Conservation (phyloP, 2,329 filamentous ascomycete genomes). For the Phaeosphaeria sp. region DNA sequence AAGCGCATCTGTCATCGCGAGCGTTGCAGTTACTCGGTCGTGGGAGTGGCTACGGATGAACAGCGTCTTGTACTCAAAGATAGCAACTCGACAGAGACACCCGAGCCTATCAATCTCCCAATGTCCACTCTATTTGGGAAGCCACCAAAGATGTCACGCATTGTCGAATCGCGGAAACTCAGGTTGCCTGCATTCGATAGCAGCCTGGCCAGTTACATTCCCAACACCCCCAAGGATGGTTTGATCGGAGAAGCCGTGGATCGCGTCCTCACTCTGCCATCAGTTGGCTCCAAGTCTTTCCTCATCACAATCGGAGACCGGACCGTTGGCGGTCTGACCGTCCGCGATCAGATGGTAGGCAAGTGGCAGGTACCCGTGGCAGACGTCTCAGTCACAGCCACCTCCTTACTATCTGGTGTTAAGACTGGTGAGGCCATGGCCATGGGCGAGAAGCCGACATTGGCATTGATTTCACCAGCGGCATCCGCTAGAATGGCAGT, state of each 20-base stretch:
- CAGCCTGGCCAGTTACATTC: constrained; percentile 71
- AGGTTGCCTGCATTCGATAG: constrained; percentile 76
- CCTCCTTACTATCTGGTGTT: constrained; percentile 74
- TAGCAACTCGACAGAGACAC: constrained; percentile 74
- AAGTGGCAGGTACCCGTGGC: constrained; percentile 95
- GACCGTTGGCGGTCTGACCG: constrained; percentile 86
- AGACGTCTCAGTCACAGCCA: constrained; percentile 91
- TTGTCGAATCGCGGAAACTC: constrained; percentile 73
- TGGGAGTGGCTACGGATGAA: constrained; percentile 77
- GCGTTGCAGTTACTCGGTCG: constrained; percentile 89
- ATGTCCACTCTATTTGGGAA: constrained; percentile 90
- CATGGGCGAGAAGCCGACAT: constrained; percentile 89
- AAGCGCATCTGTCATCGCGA: constrained; percentile 77
- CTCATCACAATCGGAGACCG: constrained; percentile 96
- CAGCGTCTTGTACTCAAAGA: constrained; percentile 82
- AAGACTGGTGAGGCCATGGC: constrained; percentile 94
- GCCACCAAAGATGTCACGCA: constrained; percentile 78
- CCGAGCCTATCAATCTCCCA: constrained; percentile 84
- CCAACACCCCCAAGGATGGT: constrained; percentile 61
- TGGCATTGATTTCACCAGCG: constrained; percentile 87
- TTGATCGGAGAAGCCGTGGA: constrained; percentile 74
- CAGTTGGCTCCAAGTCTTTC: constrained; percentile 96
- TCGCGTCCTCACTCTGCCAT: constrained; percentile 81
- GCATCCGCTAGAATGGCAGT: constrained; percentile 97
- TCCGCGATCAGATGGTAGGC: constrained; percentile 93